These are phyloP conservation scores for Pseudogymnoascus sp. DNA, from an alignment of 2,329 filamentous ascomycete species.

Conservation along the genomic window DNA sequence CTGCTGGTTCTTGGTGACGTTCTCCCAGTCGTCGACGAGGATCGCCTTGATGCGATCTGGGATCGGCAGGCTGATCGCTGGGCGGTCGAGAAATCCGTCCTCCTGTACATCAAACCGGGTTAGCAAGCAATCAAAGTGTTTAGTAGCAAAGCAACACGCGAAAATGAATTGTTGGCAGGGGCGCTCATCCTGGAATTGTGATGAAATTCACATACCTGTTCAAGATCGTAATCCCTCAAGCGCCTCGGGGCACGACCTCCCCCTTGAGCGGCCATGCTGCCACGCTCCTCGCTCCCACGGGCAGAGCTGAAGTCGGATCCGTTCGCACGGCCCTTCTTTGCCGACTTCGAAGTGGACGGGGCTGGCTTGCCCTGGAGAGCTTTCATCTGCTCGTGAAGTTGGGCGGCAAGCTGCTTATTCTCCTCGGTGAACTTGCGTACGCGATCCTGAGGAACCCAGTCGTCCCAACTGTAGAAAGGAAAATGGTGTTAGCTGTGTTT, in stretches of 20 bases:
- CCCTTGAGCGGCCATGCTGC: conserved; percentile 50
- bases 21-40: conserved; percentile 97
- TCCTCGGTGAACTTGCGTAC: conserved; percentile 92
- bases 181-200: background rate
- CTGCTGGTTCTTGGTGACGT: conserved; percentile 90
- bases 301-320: conserved; percentile 55
- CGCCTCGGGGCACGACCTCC: conserved; percentile 63
- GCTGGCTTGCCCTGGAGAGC: conserved; percentile 30
- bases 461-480: conserved; percentile 65
- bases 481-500: background rate
- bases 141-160: conserved; percentile 11
- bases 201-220: conserved; percentile 56
- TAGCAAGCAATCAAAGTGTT: background rate
- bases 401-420: conserved; percentile 79
- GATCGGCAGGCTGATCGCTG: conserved; percentile 76
- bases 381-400: conserved; percentile 60
- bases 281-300: conserved; percentile 71
- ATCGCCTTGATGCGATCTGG: conserved; percentile 86
- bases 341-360: conserved; percentile 33
- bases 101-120: conserved; percentile 49
- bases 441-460: conserved; percentile 92
- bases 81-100: conserved; percentile 74
- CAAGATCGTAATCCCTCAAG: conserved; percentile 72
- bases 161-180: conserved; percentile 6
- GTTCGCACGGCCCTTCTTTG: conserved; percentile 42